Evolutionary conservation across 108 stramenopile genomes (phyloP), one percentile per base, ranked within the genome.

Genomic region (Chaetoceros muelleri): DNA sequence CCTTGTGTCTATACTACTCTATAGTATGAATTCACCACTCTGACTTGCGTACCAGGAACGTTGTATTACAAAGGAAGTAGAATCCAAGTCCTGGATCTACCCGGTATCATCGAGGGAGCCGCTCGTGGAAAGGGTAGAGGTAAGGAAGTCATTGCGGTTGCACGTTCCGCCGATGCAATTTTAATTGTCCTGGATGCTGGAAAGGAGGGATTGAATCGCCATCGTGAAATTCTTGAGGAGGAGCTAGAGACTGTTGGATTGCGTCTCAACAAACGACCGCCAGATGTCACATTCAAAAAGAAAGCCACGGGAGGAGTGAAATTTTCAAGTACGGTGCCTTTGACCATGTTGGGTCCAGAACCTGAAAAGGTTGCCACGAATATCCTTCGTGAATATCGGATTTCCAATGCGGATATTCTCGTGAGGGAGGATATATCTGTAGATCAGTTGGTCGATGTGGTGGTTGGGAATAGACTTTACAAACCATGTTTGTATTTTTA

Each of bases 31-130:
- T 98, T 97, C 71, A 98, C 99, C 3, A 99, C 99, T 13, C 66
- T 99, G 20, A 99, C 99, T 1, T 98, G 97, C 60, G 96, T 99
- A 45, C 99, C 99, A 25, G 98, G 97, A 5, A 96, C 90, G 23
- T 66, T 96, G 67, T 66, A 82, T 16, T 82, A 91, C 75, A 90
- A 86, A 57, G 89, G 95, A 58, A 84, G 87, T 25, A 93, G 86
- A 61, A 88, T 98, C 17, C 99, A 99, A 74, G 90, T 99, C 25
- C 74, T 99, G 47, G 99, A 99, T 78, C 69, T 99, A 31, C 99
- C 99, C 7, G 98, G 98, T 55, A 99, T 99, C 66, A 99, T 99
- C 65, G 99, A 99, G 63, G 99, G 99, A 24, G 99, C 99, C 2
- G 96, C 99, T 0, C 87, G 94, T 63, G 99, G 99, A 2, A 95